Base-by-base conservation (phyloP, 768 basidiomycete genomes). In the Ephemerocybe angulata region DNA sequence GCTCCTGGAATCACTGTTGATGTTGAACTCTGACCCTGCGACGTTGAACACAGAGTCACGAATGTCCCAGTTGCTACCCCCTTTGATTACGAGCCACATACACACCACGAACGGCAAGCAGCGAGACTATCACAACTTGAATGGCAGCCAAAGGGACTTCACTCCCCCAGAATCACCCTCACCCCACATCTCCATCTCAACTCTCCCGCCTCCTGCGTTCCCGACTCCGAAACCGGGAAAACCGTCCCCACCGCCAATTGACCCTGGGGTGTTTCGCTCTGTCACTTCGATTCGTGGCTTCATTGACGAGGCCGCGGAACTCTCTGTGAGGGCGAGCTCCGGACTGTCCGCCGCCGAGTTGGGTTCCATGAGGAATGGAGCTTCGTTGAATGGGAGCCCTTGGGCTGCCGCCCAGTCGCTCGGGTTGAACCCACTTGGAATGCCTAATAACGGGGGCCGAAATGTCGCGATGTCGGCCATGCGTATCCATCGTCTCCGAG, bases 291-390 rank as follows among this genome's bases (percentile, higher is more conserved):
- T 95, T 52, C 83, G 93, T 21, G 74, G 84, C 50, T 82, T 93
- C 33, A 90, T 95, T 58, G 93, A 95, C 65, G 92, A 93, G 65
- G 93, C 93, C 1, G 83, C 92, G 2, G 93, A 93, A 65, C 77
- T 95, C 6, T 90, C 88, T 12, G 87, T 95, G 4, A 86, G 93
- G 37, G 93, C 93, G 13, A 82, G 90, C 8, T 93, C 90, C 3
- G 92, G 93, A 1, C 70, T 95, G 22, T 87, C 88, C 15, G 80
- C 89, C 24, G 81, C 85, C 8, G 86, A 89, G 38, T 72, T 92
- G 19, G 85, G 83, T 13, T 84, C 87, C 24, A 78, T 88, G 63
- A 81, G 84, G 46, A 75, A 73, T 4, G 68, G 69, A 17, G 64
- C 74, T 7, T 70, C 72, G 4, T 58, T 75, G 41, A 73, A 71